A percentile compares a stretch with the other conserved stretches of the same genome.
Evolutionary conservation across 768 basidiomycete genomes (phyloP).

Genomic region (Coprinopsis sp.): DNA sequence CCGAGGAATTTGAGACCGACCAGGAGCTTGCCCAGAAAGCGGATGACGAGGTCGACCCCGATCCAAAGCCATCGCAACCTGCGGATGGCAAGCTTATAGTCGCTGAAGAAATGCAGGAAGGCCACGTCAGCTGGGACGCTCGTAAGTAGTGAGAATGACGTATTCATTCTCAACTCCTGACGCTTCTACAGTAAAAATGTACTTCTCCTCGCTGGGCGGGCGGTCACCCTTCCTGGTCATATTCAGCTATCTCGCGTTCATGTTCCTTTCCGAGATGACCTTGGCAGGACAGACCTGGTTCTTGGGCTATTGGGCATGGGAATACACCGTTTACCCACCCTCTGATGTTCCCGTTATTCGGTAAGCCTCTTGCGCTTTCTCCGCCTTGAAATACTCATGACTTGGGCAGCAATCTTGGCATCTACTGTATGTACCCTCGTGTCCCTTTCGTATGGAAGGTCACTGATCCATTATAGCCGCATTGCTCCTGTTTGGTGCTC

Average conservation of each 20-base stretch:
- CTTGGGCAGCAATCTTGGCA: slow-evolving; percentile 37
- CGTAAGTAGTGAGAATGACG: no score
- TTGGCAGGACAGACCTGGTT: slow-evolving; percentile 37
- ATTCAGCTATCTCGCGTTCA: slow-evolving; percentile 19
- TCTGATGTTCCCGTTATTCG: slow-evolving; percentile 29
- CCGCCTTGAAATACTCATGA: slow-evolving; percentile 13
- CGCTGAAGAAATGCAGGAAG: no score
- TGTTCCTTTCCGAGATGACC: slow-evolving; percentile 22
- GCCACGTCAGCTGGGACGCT: no score
- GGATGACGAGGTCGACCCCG: no score
- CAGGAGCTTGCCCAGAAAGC: slow-evolving; percentile 21
- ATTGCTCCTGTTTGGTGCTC: slow-evolving; percentile 8
- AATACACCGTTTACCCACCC: slow-evolving; percentile 31
- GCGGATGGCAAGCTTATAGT: no score
- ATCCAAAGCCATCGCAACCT: no score
- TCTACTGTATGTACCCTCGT: slow-evolving; percentile 26
- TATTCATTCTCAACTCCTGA: not conserved
- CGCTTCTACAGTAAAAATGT: slow-evolving; percentile 26
- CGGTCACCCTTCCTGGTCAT: slow-evolving; percentile 31
- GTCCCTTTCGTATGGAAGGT: not conserved
- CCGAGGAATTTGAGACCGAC: slow-evolving; percentile 24
- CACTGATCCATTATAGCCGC: not conserved
- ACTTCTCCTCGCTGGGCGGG: slow-evolving; percentile 30
- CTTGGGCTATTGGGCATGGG: slow-evolving; percentile 41
- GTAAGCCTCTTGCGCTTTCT: slow-evolving; percentile 23